These are phyloP conservation scores for Hyphopichia wangnamkhiaoensis DNA, from an alignment of 1,139 yeast genomes.

Conservation along the genomic window DNA sequence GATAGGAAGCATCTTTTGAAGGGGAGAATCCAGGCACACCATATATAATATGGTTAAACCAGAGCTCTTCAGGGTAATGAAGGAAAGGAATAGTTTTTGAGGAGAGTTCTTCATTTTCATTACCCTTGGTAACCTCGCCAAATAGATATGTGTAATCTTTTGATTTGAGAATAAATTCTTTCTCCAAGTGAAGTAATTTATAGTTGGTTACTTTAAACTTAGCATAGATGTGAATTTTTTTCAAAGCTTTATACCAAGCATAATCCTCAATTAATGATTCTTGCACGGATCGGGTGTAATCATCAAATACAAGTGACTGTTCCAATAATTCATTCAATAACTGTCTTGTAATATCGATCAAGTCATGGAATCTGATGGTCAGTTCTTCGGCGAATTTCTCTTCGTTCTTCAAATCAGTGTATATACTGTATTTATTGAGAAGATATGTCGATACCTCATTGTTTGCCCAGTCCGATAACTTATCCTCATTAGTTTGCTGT, in stretches of 20 bases:
- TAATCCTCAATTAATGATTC: conserved; percentile 55
- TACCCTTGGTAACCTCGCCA: conserved; percentile 2
- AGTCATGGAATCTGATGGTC: conserved; percentile 17
- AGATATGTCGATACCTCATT: conserved; percentile 22
- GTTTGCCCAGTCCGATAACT: conserved; percentile 22
- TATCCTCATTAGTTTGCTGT: conserved; percentile 11
- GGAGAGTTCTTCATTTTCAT: conserved; percentile 6
- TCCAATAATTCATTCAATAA: conserved; percentile 13
- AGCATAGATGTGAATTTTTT: conserved; percentile 59
- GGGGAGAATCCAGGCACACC: conserved; percentile 19
- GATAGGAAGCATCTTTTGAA: conserved; percentile 7
- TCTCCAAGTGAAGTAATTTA: conserved; percentile 54
- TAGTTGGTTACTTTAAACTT: conserved; percentile 56
- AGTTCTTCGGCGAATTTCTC: conserved; percentile 10
- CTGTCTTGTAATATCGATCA: conserved; percentile 19
- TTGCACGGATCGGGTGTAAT: conserved; percentile 41
- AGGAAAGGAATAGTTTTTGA: background rate
- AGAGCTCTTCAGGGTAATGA: conserved; percentile 10
- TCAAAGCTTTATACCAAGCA: conserved; percentile 67
- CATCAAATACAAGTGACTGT: conserved; percentile 33
- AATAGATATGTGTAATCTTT: conserved; percentile 24
- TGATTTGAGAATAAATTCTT: conserved; percentile 23
- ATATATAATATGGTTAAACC: conserved; percentile 27
- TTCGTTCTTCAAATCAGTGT: conserved; percentile 20
- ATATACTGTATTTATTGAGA: conserved; percentile 22